Evolutionary conservation across 345 rosid genomes (phyloP).

Genomic region (Eucalyptus camaldulensis): DNA sequence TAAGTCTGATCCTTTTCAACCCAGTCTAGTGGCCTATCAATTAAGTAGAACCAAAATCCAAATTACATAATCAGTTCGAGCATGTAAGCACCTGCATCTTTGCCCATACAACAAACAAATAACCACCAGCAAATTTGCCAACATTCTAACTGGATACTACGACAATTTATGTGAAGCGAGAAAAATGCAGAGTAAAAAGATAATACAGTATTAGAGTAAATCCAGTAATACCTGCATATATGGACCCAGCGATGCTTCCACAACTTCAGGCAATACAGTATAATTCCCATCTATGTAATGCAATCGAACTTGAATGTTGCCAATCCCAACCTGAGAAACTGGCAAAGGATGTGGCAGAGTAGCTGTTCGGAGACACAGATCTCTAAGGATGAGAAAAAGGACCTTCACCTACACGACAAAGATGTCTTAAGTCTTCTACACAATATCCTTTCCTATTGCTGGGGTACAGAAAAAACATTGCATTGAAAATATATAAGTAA

Average conservation of each 20-base stretch:
- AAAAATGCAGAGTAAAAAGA: not conserved
- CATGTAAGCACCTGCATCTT: not conserved
- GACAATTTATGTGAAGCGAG: not conserved
- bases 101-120: not conserved
- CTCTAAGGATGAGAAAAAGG: conserved; percentile 95
- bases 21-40: not conserved
- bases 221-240: conserved; percentile 77
- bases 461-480: not conserved
- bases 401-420: conserved; percentile 67
- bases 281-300: conserved; percentile 97
- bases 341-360: conserved; percentile 70
- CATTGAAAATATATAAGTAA: not conserved
- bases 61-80: not conserved
- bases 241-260: conserved; percentile 98
- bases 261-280: conserved; percentile 97
- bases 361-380: conserved; percentile 87
- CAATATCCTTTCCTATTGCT: not conserved
- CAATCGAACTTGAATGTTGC: conserved; percentile 88
- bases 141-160: not conserved
- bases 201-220: not conserved
- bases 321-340: conserved; percentile 86
- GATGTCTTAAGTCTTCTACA: not conserved
- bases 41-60: not conserved
- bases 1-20: not conserved
- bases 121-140: not conserved